phyloP scores from a whole-genome alignment of 805 yeast species.

The Kluyveromyces siamensis region DNA sequence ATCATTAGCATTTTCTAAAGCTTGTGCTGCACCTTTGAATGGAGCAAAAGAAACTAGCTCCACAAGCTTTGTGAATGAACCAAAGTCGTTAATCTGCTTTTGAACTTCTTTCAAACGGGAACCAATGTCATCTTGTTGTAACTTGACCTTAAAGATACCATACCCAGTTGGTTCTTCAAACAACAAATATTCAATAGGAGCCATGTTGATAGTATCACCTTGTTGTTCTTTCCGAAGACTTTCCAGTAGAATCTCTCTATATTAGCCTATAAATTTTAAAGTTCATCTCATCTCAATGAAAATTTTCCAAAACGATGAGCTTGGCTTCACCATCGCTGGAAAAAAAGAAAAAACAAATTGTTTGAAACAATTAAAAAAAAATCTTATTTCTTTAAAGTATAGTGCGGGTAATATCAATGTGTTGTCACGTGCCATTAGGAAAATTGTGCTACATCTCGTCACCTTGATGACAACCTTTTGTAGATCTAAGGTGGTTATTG shows the following conservation, averaged over 20 bases:
- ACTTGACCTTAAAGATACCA: slow-evolving; percentile 87
- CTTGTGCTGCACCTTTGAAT: slow-evolving; percentile 98
- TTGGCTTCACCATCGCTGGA: not conserved
- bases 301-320: not conserved
- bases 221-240: not conserved
- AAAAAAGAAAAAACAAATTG: not conserved
- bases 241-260: not conserved
- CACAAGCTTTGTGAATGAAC: slow-evolving; percentile 81
- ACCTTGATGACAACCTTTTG: not conserved
- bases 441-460: not conserved
- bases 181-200: slow-evolving; percentile 79
- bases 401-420: not conserved
- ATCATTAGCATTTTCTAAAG: slow-evolving; percentile 95
- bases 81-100: slow-evolving; percentile 76
- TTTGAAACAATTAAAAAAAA: not conserved
- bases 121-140: slow-evolving; percentile 92
- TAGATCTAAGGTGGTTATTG: no score
- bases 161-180: slow-evolving; percentile 99
- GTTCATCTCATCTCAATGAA: not conserved
- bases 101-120: slow-evolving; percentile 90
- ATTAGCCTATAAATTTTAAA: not conserved
- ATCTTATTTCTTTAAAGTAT: not conserved
- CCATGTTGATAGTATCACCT: slow-evolving; percentile 33
- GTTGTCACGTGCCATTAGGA: not conserved
- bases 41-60: slow-evolving; percentile 95